These are phyloP conservation scores for Clausena lansium DNA, from an alignment of 345 rosid genomes.

Conservation along the genomic window DNA sequence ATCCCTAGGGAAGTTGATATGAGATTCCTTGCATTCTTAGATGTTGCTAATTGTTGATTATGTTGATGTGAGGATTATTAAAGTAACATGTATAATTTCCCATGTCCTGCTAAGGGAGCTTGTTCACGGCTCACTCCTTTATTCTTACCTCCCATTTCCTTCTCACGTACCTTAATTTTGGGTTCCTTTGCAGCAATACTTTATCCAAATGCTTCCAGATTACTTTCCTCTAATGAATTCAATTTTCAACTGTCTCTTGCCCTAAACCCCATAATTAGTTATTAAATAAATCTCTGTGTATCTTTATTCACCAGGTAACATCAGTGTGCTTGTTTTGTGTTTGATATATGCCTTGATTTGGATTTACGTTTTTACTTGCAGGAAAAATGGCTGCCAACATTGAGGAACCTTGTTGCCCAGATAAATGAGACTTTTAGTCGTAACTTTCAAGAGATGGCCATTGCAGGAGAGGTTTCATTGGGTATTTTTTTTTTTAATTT, in stretches of 20 bases:
- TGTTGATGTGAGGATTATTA: neutral
- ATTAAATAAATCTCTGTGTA: neutral
- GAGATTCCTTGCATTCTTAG: neutral
- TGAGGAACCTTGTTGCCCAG: slow-evolving; percentile 77
- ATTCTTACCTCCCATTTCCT: no score
- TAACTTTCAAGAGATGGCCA: slow-evolving; percentile 94
- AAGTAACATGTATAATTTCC: neutral
- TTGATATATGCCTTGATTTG: slow-evolving; percentile 5
- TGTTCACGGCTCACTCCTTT: neutral
- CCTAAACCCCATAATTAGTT: neutral
- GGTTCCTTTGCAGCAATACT: neutral
- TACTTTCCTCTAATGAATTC: neutral
- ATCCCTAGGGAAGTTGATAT: slow-evolving; percentile 1
- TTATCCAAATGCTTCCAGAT: neutral
- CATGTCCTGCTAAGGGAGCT: neutral
- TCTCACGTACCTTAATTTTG: no score
- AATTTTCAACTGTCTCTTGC: neutral
- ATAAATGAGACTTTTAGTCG: slow-evolving; percentile 85
- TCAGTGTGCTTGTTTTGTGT: neutral
- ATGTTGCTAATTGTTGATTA: neutral
- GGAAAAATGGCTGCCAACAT: slow-evolving; percentile 86
- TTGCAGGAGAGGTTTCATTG: slow-evolving; percentile 90
- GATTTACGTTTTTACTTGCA: slow-evolving; percentile 25
- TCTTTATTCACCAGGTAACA: neutral
- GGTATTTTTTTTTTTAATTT: slow-evolving; percentile 31